Conservation (phyloP, 257 asterid species). For the Phtheirospermum japonicum region DNA sequence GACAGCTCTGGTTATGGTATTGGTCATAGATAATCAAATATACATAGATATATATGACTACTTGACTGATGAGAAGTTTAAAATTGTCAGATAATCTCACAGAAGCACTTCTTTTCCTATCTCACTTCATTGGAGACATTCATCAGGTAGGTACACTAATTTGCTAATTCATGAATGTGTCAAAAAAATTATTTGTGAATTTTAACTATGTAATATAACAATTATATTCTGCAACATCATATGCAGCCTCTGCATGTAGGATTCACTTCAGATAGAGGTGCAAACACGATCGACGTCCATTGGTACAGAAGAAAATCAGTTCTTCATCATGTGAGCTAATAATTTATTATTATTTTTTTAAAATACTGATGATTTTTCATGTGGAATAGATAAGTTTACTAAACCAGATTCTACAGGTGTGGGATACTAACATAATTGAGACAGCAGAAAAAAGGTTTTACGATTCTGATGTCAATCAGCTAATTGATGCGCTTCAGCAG, state of each 20-base stretch:
- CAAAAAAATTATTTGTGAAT: background rate
- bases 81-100: constrained; percentile 89
- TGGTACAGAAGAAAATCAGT: constrained; percentile 74
- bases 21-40: no score
- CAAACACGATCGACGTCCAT: constrained; percentile 66
- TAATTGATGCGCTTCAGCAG: constrained; percentile 51
- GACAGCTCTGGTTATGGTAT: no score
- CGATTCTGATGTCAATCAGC: constrained; percentile 46
- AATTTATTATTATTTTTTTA: background rate
- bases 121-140: constrained; percentile 87
- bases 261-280: constrained; percentile 65
- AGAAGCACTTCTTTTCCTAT: constrained; percentile 80
- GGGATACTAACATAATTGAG: constrained; percentile 85
- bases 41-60: no score
- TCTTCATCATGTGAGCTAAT: constrained; percentile 74
- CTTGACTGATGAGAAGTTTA: no score
- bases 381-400: background rate
- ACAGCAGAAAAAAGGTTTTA: constrained; percentile 57
- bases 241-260: constrained; percentile 90
- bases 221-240: background rate
- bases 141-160: constrained; percentile 58
- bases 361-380: no score
- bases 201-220: background rate
- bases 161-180: background rate
- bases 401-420: constrained; percentile 46